phyloP scores from a whole-genome alignment of 257 asterid species.

The Fraxinus pennsylvanica region DNA sequence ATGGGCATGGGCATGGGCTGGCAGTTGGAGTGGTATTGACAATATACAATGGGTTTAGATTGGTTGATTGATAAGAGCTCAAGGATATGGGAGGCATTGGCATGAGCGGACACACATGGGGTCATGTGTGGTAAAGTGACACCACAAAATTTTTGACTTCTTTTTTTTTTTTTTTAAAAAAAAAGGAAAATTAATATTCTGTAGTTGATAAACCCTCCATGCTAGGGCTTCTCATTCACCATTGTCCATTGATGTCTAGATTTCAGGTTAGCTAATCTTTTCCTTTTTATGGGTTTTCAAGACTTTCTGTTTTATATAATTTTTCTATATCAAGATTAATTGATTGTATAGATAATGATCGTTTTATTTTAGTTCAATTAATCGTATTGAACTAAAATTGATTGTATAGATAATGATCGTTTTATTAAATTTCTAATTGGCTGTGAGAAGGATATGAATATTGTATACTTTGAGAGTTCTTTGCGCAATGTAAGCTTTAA shows the following conservation, averaged over 20 bases:
- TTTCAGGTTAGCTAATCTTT: slow-evolving; percentile 61
- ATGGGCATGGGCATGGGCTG: too few species aligned
- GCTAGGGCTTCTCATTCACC: slow-evolving; percentile 74
- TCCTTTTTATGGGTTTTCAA: neutral
- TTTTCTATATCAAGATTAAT: slow-evolving; percentile 11
- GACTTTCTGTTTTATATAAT: slow-evolving; percentile 5
- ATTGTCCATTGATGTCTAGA: slow-evolving; percentile 66
- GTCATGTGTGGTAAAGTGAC: too few species aligned
- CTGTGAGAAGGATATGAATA: neutral
- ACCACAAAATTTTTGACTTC: too few species aligned
- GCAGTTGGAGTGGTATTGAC: too few species aligned
- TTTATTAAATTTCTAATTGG: slow-evolving; percentile 8
- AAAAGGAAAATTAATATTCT: too few species aligned
- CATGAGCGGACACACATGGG: too few species aligned
- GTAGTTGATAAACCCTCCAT: too few species aligned
- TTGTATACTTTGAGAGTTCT: neutral
- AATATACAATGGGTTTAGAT: too few species aligned
- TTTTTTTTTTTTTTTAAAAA: too few species aligned
- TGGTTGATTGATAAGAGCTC: too few species aligned
- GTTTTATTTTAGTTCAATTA: neutral
- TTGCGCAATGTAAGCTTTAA: neutral
- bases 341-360: neutral
- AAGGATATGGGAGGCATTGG: too few species aligned
- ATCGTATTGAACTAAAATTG: too few species aligned
- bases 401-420: neutral